Conservation (phyloP, 1,284 basidiomycete genomes). For the Cryptococcus neoformans region DNA sequence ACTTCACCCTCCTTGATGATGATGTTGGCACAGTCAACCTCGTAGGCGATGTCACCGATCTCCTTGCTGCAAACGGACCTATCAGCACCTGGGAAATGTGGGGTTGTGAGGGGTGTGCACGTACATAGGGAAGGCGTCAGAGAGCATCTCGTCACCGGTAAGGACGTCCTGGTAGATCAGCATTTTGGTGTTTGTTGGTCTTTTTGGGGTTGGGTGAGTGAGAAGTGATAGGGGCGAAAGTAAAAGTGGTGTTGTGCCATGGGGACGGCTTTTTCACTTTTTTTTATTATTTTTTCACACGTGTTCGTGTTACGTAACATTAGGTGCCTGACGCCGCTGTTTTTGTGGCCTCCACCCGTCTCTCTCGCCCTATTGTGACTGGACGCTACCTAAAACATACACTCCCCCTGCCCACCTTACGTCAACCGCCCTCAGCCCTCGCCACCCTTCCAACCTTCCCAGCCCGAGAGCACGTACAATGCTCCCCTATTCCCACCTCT, state of each 20-base stretch:
- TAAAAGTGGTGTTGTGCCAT: not conserved
- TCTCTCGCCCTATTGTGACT: too few species aligned
- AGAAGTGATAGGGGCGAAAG: not conserved
- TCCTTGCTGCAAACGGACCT: slow-evolving; percentile 59
- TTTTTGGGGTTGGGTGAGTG: not conserved
- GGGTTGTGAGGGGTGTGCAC: slow-evolving; percentile 25
- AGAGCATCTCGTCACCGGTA: slow-evolving; percentile 88
- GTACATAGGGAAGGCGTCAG: slow-evolving; percentile 84
- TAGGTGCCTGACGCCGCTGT: too few species aligned
- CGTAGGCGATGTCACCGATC: slow-evolving; percentile 80
- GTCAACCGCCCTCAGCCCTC: too few species aligned
- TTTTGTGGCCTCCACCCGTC: too few species aligned
- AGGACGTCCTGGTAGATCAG: slow-evolving; percentile 56
- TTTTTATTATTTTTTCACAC: not conserved
- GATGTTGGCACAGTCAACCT: slow-evolving; percentile 81
- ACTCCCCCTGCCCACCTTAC: too few species aligned
- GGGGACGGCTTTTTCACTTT: not conserved
- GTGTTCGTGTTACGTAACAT: not conserved
- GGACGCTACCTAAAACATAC: too few species aligned
- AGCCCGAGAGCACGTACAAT: too few species aligned
- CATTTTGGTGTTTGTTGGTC: slow-evolving; percentile 27
- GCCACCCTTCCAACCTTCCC: too few species aligned
- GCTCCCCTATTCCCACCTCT: too few species aligned
- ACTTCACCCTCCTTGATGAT: slow-evolving; percentile 77
- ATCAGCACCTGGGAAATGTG: not conserved